Evolutionary conservation across 441 rosid genomes (phyloP), one percentile per base, ranked within the genome.

Genomic region (Gossypium schwendimanii): DNA sequence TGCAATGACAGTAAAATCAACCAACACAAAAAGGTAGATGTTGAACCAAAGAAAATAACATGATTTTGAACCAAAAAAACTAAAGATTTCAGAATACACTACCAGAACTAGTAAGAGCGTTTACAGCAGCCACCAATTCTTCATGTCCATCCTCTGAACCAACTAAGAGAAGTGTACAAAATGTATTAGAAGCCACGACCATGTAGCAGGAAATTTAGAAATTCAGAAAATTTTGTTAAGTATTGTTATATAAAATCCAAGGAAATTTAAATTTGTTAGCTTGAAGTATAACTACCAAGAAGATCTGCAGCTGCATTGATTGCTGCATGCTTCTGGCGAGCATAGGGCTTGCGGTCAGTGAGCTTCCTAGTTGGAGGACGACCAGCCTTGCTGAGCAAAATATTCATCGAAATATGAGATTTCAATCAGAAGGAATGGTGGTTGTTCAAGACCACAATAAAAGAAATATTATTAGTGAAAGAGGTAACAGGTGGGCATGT

Each of bases 301-400:
- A 90, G 91, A 88, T 92, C 98, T 58, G 90, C 87, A 60, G 90
- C 75, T 62, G 88, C 79, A 78, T 83, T 88, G 67, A 88, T 71
- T 28, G 81, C 73, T 69, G 94, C 72, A 81, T 81, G 91, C 79
- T 90, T 93, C 81, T 90, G 96, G 70, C 96, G 95, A 61, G 81
- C 78, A 81, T 92, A 92, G 72, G 97, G 92, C 81, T 91, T 96
- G 60, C 99, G 93, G 76, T 87, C 99, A 74, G 99, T 91, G 76
- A 92, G 94, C 85, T 96, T 94, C 88, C 99, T 89, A 64, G 95
- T 82, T 66, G 97, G 89, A 57, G 96, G 98, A 75, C 95, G 97
- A 72, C 99, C 96, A 24, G 86, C 78, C 84, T 89, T 92, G 85
- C 98, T 93, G 96, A 75, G 66, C 53, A 77, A 76, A 87, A 69